Percentiles rank a stretch among this genome's conserved stretches.
Evolutionary conservation across 495 filamentous ascomycete species (phyloP).

Genomic region (Aspergillus egyptiacus): DNA sequence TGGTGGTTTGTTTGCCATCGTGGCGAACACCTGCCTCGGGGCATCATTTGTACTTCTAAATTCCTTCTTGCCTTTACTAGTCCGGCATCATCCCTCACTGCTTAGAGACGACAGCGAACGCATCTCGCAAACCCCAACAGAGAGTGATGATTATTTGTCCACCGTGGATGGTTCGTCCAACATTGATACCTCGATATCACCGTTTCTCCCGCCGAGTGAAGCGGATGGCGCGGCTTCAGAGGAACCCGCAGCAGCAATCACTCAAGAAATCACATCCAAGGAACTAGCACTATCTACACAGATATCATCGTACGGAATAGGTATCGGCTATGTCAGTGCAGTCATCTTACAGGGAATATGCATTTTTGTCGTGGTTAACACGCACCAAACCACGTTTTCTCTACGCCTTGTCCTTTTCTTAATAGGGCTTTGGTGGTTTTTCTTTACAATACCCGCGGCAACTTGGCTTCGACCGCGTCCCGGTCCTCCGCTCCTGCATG

Average conservation of each 20-base stretch:
- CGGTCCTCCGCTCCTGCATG: slow-evolving; percentile 63
- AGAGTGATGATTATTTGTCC: neutral
- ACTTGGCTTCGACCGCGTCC: slow-evolving; percentile 88
- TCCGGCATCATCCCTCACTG: slow-evolving; percentile 63
- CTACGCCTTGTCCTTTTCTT: slow-evolving; percentile 78
- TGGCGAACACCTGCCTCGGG: slow-evolving; percentile 86
- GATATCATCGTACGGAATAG: slow-evolving; percentile 85
- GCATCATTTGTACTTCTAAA: slow-evolving; percentile 82
- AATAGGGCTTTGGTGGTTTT: slow-evolving; percentile 90
- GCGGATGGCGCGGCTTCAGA: neutral
- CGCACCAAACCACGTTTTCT: slow-evolving; percentile 68
- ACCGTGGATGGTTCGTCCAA: neutral
- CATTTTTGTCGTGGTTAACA: slow-evolving; percentile 63
- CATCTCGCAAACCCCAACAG: neutral
- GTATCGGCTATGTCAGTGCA: slow-evolving; percentile 82
- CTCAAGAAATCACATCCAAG: slow-evolving; percentile 37
- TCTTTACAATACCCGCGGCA: slow-evolving; percentile 83
- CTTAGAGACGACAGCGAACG: slow-evolving; percentile 12
- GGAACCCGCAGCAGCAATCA: slow-evolving; percentile 11
- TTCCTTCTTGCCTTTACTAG: slow-evolving; percentile 75
- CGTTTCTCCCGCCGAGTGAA: slow-evolving; percentile 22
- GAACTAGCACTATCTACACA: slow-evolving; percentile 72
- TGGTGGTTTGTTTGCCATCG: slow-evolving; percentile 73
- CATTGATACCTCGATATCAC: slow-evolving; percentile 30
- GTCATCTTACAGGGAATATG: slow-evolving; percentile 72